Conservation (phyloP, 2,329 filamentous ascomycete genomes). For the Emydomyces testavorans region DNA sequence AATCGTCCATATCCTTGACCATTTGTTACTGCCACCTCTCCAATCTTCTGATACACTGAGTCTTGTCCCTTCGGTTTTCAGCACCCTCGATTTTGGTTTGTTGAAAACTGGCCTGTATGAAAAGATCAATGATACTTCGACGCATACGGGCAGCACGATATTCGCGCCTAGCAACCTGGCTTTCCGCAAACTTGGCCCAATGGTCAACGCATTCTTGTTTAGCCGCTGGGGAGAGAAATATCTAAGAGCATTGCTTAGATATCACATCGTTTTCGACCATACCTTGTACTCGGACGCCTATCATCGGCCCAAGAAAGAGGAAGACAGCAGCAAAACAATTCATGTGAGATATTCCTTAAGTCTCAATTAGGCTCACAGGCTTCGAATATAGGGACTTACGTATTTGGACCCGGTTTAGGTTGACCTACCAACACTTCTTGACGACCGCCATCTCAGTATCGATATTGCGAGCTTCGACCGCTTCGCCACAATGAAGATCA, state of each 20-base stretch:
- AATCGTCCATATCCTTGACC: conserved; percentile 65
- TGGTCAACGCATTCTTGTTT: conserved; percentile 76
- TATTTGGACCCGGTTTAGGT: conserved; percentile 20
- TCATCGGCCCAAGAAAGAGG: conserved; percentile 43
- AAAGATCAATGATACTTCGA: conserved; percentile 45
- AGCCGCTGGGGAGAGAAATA: conserved; percentile 61
- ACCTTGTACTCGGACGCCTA: conserved; percentile 77
- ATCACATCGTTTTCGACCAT: conserved; percentile 61
- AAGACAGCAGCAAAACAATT: conserved; percentile 38
- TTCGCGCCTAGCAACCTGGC: conserved; percentile 74
- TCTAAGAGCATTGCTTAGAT: conserved; percentile 64
- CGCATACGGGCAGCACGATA: conserved; percentile 56
- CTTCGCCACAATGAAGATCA: conserved; percentile 61
- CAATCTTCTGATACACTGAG: conserved; percentile 52
- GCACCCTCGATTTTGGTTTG: conserved; percentile 63
- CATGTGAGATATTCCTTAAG: conserved; percentile 10
- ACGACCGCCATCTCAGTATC: conserved; percentile 54
- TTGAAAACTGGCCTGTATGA: conserved; percentile 60
- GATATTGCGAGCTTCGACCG: conserved; percentile 60
- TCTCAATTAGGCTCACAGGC: background rate
- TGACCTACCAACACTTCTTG: conserved; percentile 61
- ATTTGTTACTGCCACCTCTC: conserved; percentile 65
- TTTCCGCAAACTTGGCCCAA: conserved; percentile 62
- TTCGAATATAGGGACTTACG: background rate
- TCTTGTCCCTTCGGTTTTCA: conserved; percentile 58